These are phyloP conservation scores for Elaeis guineensis DNA, from an alignment of 176 grass and related monocot species.

Conservation along the genomic window DNA sequence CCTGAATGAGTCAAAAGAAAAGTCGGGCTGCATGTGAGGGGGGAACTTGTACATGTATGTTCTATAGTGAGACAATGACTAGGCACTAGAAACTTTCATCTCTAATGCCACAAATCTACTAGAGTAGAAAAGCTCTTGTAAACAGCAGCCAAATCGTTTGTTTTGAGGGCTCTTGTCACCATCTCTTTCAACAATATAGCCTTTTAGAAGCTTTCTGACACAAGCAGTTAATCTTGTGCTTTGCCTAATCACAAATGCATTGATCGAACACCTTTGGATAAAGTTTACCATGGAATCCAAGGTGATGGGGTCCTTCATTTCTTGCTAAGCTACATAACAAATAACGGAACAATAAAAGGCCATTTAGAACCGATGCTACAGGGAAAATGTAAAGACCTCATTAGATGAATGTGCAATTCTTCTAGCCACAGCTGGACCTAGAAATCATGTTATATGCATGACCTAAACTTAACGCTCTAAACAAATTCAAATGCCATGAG, in stretches of 20 bases:
- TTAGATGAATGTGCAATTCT: too few relatives aligned
- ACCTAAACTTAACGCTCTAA: too few relatives aligned
- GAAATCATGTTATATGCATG: too few relatives aligned
- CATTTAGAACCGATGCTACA: too few relatives aligned
- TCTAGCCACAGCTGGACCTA: too few relatives aligned
- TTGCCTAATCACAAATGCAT: neutral
- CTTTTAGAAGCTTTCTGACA: constrained; percentile 1
- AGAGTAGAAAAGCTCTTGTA: constrained; percentile 1
- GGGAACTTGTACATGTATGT: constrained; percentile 9
- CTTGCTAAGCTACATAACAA: too few relatives aligned
- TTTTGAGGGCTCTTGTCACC: neutral
- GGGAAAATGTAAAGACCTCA: too few relatives aligned
- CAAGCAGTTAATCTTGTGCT: neutral
- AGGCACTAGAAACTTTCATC: neutral
- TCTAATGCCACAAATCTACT: too few relatives aligned
- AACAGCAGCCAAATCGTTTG: neutral
- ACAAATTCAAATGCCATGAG: too few relatives aligned
- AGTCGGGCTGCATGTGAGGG: constrained; percentile 78
- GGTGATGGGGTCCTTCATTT: too few relatives aligned
- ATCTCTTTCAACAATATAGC: neutral
- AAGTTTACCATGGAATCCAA: neutral
- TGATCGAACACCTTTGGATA: neutral
- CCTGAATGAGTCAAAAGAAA: constrained; percentile 47
- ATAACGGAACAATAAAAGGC: too few relatives aligned
- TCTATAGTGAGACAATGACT: constrained; percentile 4